Base-by-base conservation (phyloP, 1,284 basidiomycete genomes). In the Agroathelia rolfsii region DNA sequence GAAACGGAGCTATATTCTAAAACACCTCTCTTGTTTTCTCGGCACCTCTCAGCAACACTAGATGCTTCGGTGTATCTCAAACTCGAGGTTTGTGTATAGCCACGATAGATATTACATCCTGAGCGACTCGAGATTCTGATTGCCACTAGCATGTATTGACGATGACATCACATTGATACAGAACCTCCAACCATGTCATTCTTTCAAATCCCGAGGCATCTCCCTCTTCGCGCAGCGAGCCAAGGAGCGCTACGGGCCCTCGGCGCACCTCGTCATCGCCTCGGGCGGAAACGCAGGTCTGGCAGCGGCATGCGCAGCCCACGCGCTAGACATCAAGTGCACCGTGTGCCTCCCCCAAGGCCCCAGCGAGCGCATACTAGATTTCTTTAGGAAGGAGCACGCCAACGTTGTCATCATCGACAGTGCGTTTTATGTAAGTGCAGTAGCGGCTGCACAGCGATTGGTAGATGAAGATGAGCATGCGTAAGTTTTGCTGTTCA, bases 251-350 rank as follows among this genome's bases (percentile, higher is more conserved):
- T 59, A 69, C 34, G 79, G 77, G 0, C 48, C 65, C 6, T 46
- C 48, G 22, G 57, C 72, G 5, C 79, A 81, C 48, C 58, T 76
- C 26, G 56, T 83, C 20, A 70, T 75, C 28, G 79, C 81, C 1
- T 85, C 82, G 0, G 66, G 73, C 2, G 81, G 81, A 17, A 85
- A 86, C 46, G 81, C 78, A 16, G 81, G 74, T 1, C 56, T 82
- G 11, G 81, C 79, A 9, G 68, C 70, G 1, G 80, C 80, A 9
- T 69, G 69, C 44, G 74, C 72, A 16, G 69, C 78, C 6, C 60
- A 66, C 16, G 55, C 48, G 12, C 59, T 82, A 10, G 51, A 55
- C 6, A 56, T 80, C 33, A 61, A 50, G 45, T 82, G 80, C 49
- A 80, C 72, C 3, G 72, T 83, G 4, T 84, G 63, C 45, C 56